phyloP scores from a whole-genome alignment of 2,329 filamentous ascomycete genomes.

The Exophiala sideris region DNA sequence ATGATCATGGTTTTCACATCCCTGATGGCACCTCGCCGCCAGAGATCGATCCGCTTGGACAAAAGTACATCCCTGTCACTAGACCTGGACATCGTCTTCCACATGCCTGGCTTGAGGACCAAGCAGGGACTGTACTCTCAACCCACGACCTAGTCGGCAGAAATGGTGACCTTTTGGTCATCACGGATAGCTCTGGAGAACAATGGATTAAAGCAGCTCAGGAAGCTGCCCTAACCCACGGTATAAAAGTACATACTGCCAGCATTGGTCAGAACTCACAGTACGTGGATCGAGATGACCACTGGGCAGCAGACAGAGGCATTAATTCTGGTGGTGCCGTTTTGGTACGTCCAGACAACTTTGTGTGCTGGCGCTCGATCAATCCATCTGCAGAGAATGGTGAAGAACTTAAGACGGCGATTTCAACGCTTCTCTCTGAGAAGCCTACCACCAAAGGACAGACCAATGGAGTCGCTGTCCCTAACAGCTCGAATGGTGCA shows the following conservation, averaged over 20 bases:
- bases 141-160: conserved; percentile 26
- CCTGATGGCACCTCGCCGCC: conserved; percentile 21
- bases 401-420: no score
- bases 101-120: conserved; percentile 27
- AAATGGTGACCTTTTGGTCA: not conserved
- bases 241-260: not conserved
- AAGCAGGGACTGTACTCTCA: conserved; percentile 16
- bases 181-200: conserved; percentile 1
- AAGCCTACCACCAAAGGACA: no score
- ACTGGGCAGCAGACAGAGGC: not conserved
- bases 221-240: not conserved
- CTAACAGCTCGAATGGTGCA: no score
- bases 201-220: not conserved
- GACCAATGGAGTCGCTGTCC: no score
- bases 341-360: conserved; percentile 9
- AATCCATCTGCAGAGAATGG: not conserved
- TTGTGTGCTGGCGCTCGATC: conserved; percentile 3
- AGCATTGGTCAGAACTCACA: not conserved
- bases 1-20: conserved; percentile 22
- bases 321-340: not conserved
- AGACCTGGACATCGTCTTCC: conserved; percentile 30
- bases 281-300: conserved; percentile 1
- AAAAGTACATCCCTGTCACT: conserved; percentile 28
- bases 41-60: conserved; percentile 17
- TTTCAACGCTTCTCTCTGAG: no score